Conservation (phyloP, 495 filamentous ascomycete species). For the Hapsidospora chrysogenum region DNA sequence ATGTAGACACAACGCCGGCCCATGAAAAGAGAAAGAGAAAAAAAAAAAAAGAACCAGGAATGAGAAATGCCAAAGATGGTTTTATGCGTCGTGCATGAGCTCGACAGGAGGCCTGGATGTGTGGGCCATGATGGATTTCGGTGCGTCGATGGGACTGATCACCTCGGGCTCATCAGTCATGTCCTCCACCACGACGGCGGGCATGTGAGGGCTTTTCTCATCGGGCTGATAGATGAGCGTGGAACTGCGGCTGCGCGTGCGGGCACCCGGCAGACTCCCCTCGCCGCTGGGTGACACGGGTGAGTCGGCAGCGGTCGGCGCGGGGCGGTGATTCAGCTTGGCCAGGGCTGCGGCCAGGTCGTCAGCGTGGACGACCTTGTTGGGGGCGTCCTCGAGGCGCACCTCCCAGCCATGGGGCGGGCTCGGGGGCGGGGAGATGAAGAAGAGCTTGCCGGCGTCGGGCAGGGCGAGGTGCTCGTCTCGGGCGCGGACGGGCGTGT, state of each 20-base stretch:
- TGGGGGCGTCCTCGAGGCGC: constrained; percentile 77
- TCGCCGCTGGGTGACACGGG: constrained; percentile 4
- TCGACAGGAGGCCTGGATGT: constrained; percentile 81
- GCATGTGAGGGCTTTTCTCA: constrained; percentile 62
- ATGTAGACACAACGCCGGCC: too few species aligned
- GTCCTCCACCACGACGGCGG: constrained; percentile 84
- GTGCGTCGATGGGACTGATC: constrained; percentile 24
- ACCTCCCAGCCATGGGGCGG: constrained; percentile 91
- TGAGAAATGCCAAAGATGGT: too few species aligned
- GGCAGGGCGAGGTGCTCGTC: constrained; percentile 65
- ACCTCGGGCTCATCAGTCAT: constrained; percentile 44
- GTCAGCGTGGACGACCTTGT: constrained; percentile 81
- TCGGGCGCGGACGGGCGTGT: constrained; percentile 38
- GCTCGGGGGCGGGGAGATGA: constrained; percentile 84
- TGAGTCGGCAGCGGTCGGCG: constrained; percentile 7
- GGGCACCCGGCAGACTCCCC: too few species aligned
- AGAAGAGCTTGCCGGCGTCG: constrained; percentile 81
- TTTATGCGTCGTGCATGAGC: constrained; percentile 46
- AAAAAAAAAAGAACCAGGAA: too few species aligned
- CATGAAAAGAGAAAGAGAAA: too few species aligned
- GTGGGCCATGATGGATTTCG: constrained; percentile 47
- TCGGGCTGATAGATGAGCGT: constrained; percentile 63
- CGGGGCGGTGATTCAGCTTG: constrained; percentile 35
- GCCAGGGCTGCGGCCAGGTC: constrained; percentile 72
- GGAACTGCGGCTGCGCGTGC: constrained; percentile 30